A percentile compares a stretch with the other conserved stretches of the same genome.
Conservation (phyloP, 345 rosid species). For the Odontarrhena argentea region DNA sequence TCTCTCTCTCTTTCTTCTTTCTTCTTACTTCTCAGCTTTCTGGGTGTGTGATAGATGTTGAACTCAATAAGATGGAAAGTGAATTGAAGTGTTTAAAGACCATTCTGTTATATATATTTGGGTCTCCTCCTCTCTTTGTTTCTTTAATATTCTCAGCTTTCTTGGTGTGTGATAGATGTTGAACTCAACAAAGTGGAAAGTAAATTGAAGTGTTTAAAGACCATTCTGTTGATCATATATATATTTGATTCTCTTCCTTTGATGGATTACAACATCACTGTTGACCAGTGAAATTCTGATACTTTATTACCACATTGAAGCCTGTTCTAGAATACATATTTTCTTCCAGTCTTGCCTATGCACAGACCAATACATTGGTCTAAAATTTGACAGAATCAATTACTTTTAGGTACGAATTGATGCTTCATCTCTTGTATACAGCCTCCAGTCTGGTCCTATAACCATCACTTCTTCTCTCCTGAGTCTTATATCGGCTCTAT, state of each 20-base stretch:
- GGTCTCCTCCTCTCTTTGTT: neutral
- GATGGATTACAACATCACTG: constrained; percentile 1
- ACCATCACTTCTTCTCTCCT: constrained; percentile 52
- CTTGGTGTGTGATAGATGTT: constrained; percentile 24
- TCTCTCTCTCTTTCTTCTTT: constrained; percentile 8
- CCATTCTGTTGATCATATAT: neutral
- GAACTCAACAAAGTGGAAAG: constrained; percentile 20
- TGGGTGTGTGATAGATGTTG: constrained; percentile 22
- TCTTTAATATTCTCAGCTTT: constrained; percentile 25
- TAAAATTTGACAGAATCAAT: neutral
- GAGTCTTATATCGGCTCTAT: constrained; percentile 50
- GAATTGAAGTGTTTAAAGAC: constrained; percentile 27
- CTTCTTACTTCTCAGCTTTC: constrained; percentile 28
- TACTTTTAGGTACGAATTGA: neutral
- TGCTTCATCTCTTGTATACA: constrained; percentile 20
- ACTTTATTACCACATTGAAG: constrained; percentile 9
- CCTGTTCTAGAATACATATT: neutral
- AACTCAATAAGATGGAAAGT: constrained; percentile 25
- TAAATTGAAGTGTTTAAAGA: constrained; percentile 24
- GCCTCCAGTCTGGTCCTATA: constrained; percentile 59
- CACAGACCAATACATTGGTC: constrained; percentile 10
- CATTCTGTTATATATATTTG: neutral
- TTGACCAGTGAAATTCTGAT: neutral
- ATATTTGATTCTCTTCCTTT: neutral
- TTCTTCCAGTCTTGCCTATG: neutral